These are phyloP conservation scores for Lanmaoa pseudosensibilis DNA, from an alignment of 768 basidiomycete genomes.

Conservation along the genomic window DNA sequence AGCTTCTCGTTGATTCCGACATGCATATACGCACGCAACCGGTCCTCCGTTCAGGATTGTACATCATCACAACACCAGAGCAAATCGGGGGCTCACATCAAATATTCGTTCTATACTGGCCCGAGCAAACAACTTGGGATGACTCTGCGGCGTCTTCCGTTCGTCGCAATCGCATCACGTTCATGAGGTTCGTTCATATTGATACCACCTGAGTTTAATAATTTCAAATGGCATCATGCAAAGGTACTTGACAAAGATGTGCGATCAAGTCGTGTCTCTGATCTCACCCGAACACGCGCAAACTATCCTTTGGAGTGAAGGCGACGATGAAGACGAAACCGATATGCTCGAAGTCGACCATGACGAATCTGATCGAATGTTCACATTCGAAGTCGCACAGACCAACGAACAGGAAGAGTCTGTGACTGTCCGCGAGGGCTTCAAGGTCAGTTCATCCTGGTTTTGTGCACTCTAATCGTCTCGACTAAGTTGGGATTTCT, in stretches of 20 bases:
- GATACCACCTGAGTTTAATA: not conserved
- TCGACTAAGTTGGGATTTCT: not conserved
- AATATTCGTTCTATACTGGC: constrained; percentile 60
- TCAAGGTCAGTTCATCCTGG: constrained; percentile 37
- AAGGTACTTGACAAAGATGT: constrained; percentile 61
- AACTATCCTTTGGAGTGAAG: constrained; percentile 46
- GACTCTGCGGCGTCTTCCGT: constrained; percentile 47
- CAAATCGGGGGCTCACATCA: constrained; percentile 13
- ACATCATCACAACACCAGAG: constrained; percentile 13
- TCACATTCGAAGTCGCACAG: constrained; percentile 54
- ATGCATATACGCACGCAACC: constrained; percentile 3
- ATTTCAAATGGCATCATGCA: not conserved
- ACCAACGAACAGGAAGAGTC: constrained; percentile 56
- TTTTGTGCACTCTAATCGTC: not conserved
- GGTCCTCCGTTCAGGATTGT: constrained; percentile 23
- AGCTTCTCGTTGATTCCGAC: constrained; percentile 17
- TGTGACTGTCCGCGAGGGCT: constrained; percentile 44
- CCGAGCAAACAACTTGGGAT: constrained; percentile 58
- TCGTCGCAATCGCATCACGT: constrained; percentile 54
- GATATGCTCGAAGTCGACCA: constrained; percentile 35
- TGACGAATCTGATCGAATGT: constrained; percentile 47
- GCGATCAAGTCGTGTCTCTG: constrained; percentile 54
- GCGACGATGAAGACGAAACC: constrained; percentile 31
- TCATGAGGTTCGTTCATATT: constrained; percentile 50
- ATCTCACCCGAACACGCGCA: constrained; percentile 49